phyloP scores from a whole-genome alignment of 2,329 filamentous ascomycete species.

The Trichoderma cornu-damae region DNA sequence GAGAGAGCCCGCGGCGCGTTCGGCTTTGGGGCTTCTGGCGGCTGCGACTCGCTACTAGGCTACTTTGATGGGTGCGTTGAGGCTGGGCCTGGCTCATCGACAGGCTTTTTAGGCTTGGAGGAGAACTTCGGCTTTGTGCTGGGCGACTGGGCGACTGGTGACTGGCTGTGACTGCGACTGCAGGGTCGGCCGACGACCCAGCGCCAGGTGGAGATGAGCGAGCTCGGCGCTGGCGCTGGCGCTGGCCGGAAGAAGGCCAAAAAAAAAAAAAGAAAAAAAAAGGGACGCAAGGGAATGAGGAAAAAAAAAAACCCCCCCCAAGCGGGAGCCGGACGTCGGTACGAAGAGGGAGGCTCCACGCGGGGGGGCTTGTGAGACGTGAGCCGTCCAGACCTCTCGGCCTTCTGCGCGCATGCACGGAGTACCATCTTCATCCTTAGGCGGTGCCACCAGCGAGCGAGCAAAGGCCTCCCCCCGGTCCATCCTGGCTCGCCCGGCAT shows the following conservation, averaged over 20 bases:
- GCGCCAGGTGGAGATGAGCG: conserved; percentile 13
- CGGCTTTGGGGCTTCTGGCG: not conserved
- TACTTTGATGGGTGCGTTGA: conserved; percentile 10
- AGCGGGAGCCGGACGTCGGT: not conserved
- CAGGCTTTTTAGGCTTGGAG: not conserved
- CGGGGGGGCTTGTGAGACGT: conserved; percentile 15
- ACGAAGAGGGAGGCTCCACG: conserved; percentile 1
- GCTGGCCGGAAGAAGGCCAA: conserved; percentile 12
- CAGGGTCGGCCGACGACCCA: conserved; percentile 15
- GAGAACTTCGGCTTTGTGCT: too few relatives aligned
- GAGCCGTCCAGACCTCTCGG: conserved; percentile 1
- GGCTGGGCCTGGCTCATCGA: conserved; percentile 5
- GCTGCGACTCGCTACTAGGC: not conserved
- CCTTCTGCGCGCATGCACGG: conserved; percentile 1
- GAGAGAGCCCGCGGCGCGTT: not conserved
- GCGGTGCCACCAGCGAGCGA: conserved; percentile 1
- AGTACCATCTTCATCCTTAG: not conserved
- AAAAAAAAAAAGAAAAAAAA: too few relatives aligned
- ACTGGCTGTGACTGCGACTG: conserved; percentile 4
- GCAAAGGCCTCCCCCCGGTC: not conserved
- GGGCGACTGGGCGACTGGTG: not conserved
- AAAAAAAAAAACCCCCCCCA: not conserved
- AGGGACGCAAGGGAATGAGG: not conserved
- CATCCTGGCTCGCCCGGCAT: not conserved
- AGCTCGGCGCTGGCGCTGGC: conserved; percentile 14